These are phyloP conservation scores for Talaromyces sp. DNA, from an alignment of 2,329 filamentous ascomycete genomes.

Conservation along the genomic window DNA sequence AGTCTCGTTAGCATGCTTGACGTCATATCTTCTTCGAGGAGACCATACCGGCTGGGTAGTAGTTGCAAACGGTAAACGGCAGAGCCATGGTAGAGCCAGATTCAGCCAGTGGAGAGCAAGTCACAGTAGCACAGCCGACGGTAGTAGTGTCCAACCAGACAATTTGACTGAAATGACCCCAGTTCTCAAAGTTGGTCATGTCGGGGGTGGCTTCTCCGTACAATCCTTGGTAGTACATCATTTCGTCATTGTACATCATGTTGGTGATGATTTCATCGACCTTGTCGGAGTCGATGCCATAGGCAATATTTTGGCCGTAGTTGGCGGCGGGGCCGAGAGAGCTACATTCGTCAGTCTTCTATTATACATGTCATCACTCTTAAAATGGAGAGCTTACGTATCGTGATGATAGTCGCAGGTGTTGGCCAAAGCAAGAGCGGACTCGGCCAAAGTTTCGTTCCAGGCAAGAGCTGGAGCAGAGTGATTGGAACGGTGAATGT, in stretches of 20 bases:
- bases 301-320: conserved; percentile 83
- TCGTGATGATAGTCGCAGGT: conserved; percentile 72
- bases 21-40: background rate
- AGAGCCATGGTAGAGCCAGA: conserved; percentile 43
- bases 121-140: conserved; percentile 59
- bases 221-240: conserved; percentile 51
- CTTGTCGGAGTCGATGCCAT: conserved; percentile 54
- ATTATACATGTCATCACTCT: background rate
- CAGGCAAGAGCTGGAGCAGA: conserved; percentile 63
- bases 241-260: conserved; percentile 85
- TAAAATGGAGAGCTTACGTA: conserved; percentile 54
- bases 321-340: conserved; percentile 14
- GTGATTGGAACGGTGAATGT: conserved; percentile 81
- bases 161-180: conserved; percentile 74
- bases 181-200: conserved; percentile 60
- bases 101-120: conserved; percentile 45
- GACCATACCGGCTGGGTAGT: conserved; percentile 65
- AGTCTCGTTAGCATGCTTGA: conserved; percentile 26
- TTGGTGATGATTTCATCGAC: conserved; percentile 69
- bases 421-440: conserved; percentile 61
- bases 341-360: background rate
- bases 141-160: conserved; percentile 62
- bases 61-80: conserved; percentile 89
- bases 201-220: conserved; percentile 61
- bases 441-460: conserved; percentile 60